Evolutionary conservation across 495 filamentous ascomycete species (phyloP), one percentile per base, ranked within the genome.

Genomic region (Aspergillus steynii): DNA sequence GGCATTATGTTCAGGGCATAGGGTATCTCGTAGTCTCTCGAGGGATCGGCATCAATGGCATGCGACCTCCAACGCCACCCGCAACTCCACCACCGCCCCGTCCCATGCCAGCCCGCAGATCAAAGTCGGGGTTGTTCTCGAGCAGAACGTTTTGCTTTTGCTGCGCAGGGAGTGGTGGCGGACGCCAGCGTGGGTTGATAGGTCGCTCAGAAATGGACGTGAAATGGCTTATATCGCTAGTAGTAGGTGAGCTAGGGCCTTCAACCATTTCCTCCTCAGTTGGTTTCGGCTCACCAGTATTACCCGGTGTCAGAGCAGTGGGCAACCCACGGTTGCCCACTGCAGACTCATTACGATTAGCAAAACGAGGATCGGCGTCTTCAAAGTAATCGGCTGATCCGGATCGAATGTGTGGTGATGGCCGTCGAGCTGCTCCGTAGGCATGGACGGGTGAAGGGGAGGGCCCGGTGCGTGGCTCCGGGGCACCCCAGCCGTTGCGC

Each of bases 311-410:
- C 54, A 80, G 62, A 53, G 64, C 66, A 46, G 74, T 61, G 12
- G 77, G 77, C 34, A 77, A 28, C 9, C 62, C 54, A 3, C 62
- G 28, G 48, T 68, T 62, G 53, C 61, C 59, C 45, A 52, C 67
- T 45, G 62, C 66, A 4, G 68, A 61, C 31, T 72, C 71, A 52
- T 71, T 72, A 58, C 74, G 70, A 60, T 81, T 81, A 51, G 78
- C 89, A 71, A 97, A 99, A 47, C 88, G 88, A 27, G 95, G 95
- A 59, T 96, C 93, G 25, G 95, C 88, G 71, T 97, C 95, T 82
- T 99, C 95, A 70, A 94, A 96, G 74, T 97, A 97, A 59, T 83
- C 74, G 50, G 81, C 80, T 9, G 83, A 81, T 29, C 69, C 74
- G 20, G 69, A 70, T 53, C 83, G 71, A 50, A 68, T 71, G 74